Evolutionary conservation across 73 alveolate genomes (phyloP).

Genomic region (Paramecium sexaurelia): DNA sequence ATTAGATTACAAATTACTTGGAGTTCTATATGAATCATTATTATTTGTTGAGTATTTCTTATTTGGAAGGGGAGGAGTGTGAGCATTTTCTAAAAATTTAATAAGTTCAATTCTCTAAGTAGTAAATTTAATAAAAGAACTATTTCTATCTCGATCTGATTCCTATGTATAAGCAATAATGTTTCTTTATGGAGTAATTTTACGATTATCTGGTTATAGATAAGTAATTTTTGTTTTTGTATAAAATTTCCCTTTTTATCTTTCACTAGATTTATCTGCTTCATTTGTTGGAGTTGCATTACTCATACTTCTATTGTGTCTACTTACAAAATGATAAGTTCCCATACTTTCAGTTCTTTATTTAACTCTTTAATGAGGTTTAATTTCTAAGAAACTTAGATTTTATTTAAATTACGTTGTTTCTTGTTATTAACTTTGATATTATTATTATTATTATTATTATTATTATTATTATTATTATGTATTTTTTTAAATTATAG

Average conservation of each 20-base stretch:
- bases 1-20: slow-evolving; percentile 40
- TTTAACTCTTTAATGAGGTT: background rate
- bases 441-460: too few species aligned
- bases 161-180: background rate
- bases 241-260: background rate
- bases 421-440: background rate
- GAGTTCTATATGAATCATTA: slow-evolving; percentile 56
- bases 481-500: background rate
- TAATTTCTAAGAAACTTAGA: background rate
- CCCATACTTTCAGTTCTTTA: slow-evolving; percentile 50
- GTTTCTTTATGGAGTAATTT: background rate
- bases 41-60: slow-evolving; percentile 25
- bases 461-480: background rate
- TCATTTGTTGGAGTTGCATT: background rate
- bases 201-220: background rate
- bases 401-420: background rate
- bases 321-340: background rate
- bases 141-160: slow-evolving; percentile 30
- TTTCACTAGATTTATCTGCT: background rate
- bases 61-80: slow-evolving; percentile 51
- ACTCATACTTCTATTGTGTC: slow-evolving; percentile 9
- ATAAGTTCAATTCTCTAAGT: background rate
- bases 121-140: background rate
- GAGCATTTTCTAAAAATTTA: slow-evolving; percentile 42
- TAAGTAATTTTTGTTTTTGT: background rate